phyloP scores from a whole-genome alignment of 768 basidiomycete genomes.

The Suillus weaverae region DNA sequence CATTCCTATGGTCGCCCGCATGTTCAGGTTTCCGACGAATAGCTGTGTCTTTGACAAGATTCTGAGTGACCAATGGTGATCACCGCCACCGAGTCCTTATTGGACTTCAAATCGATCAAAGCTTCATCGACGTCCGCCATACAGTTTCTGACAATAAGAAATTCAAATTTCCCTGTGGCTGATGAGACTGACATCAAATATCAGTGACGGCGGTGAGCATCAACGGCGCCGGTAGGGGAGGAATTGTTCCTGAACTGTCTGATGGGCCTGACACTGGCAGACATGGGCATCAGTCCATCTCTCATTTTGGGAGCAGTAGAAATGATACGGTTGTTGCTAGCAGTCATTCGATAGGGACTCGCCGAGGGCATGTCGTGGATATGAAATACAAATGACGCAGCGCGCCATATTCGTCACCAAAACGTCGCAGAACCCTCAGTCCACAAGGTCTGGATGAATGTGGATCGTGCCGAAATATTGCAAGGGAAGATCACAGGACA shows the following conservation, averaged over 20 bases:
- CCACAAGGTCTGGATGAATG: neutral
- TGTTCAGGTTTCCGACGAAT: neutral
- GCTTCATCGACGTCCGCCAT: too few species aligned
- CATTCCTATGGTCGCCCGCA: neutral
- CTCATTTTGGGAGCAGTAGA: neutral
- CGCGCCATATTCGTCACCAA: neutral
- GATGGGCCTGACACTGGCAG: neutral
- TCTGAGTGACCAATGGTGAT: neutral
- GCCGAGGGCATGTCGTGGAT: neutral
- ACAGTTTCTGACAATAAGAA: neutral
- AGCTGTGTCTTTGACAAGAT: neutral
- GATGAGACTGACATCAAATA: neutral
- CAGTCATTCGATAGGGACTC: neutral
- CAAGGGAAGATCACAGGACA: neutral
- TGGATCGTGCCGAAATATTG: neutral
- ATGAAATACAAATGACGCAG: neutral
- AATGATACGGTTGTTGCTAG: neutral
- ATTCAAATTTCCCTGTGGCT: neutral
- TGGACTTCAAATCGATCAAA: too few species aligned
- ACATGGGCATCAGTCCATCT: neutral
- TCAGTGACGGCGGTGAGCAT: neutral
- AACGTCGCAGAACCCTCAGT: neutral
- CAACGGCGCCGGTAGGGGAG: neutral
- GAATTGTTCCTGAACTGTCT: neutral
- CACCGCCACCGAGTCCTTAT: neutral